Conservation (phyloP, 495 filamentous ascomycete genomes). For the Mytilinidion resinicola region DNA sequence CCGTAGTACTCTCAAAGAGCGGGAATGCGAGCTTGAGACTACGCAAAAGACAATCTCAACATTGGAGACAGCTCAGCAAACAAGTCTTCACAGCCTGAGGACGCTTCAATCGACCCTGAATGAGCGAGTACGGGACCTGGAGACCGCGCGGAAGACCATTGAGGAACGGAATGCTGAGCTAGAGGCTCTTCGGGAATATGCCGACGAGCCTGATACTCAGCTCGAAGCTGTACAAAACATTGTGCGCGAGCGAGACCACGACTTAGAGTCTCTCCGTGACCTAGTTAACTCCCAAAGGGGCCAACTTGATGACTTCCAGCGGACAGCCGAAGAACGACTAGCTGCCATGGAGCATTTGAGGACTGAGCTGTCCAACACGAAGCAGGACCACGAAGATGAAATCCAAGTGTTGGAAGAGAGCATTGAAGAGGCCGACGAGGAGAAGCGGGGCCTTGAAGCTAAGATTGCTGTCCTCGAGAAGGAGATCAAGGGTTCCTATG, state of each 20-base stretch:
- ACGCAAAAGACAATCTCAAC: constrained; percentile 23
- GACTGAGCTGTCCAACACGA: constrained; percentile 8
- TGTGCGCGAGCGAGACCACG: constrained; percentile 22
- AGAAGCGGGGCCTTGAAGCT: constrained; percentile 46
- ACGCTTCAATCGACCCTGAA: constrained; percentile 8
- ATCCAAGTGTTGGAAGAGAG: constrained; percentile 40
- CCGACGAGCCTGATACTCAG: constrained; percentile 22
- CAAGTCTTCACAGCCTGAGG: constrained; percentile 27
- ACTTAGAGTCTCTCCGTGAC: constrained; percentile 23
- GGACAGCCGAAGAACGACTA: constrained; percentile 15
- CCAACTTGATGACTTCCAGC: constrained; percentile 16
- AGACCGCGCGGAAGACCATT: constrained; percentile 14
- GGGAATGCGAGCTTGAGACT: constrained; percentile 15
- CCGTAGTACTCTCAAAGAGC: constrained; percentile 7
- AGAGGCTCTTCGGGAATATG: constrained; percentile 15
- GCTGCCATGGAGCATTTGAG: constrained; percentile 7
- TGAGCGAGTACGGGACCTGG: constrained; percentile 22
- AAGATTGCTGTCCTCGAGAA: constrained; percentile 52
- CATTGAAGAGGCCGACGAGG: constrained; percentile 33
- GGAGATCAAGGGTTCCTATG: constrained; percentile 39
- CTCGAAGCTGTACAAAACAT: constrained; percentile 24
- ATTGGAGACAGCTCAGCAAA: constrained; percentile 21
- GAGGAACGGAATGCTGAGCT: constrained; percentile 19
- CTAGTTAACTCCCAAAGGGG: constrained; percentile 10
- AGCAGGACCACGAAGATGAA: constrained; percentile 41